phyloP scores from a whole-genome alignment of 2,329 filamentous ascomycete genomes.

The Diplodia seriata region DNA sequence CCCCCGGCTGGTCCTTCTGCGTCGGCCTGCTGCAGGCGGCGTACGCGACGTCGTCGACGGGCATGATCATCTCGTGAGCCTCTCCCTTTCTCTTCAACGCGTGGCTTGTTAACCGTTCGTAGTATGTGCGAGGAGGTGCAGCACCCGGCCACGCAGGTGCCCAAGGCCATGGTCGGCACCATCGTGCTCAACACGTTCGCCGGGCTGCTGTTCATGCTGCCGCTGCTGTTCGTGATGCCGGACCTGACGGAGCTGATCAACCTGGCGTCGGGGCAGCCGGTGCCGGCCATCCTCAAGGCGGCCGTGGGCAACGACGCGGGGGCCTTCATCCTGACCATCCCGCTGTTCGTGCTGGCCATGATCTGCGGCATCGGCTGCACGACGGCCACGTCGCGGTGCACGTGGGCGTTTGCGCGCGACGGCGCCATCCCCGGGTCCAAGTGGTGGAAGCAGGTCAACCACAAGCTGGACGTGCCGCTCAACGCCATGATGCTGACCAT shows the following conservation, averaged over 20 bases:
- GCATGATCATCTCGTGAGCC: constrained; percentile 78
- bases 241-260: constrained; percentile 53
- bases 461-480: constrained; percentile 62
- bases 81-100: constrained; percentile 34
- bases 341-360: constrained; percentile 69
- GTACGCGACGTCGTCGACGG: constrained; percentile 76
- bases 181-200: constrained; percentile 70
- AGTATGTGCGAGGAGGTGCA: constrained; percentile 78
- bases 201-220: constrained; percentile 72
- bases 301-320: constrained; percentile 68
- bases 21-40: constrained; percentile 75
- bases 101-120: background rate
- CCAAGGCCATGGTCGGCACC: constrained; percentile 74
- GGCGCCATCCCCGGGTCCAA: constrained; percentile 70
- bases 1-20: constrained; percentile 74
- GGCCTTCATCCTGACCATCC: constrained; percentile 68
- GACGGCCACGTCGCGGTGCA: constrained; percentile 70
- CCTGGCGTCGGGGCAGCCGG: constrained; percentile 58
- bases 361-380: constrained; percentile 74
- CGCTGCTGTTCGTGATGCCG: constrained; percentile 72
- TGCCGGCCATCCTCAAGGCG: constrained; percentile 68
- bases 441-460: constrained; percentile 67
- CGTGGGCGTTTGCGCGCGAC: constrained; percentile 74
- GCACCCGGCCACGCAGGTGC: constrained; percentile 70
- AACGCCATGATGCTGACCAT: constrained; percentile 77